These are phyloP conservation scores for Aulographum hederae DNA, from an alignment of 2,329 filamentous ascomycete species.

Conservation along the genomic window DNA sequence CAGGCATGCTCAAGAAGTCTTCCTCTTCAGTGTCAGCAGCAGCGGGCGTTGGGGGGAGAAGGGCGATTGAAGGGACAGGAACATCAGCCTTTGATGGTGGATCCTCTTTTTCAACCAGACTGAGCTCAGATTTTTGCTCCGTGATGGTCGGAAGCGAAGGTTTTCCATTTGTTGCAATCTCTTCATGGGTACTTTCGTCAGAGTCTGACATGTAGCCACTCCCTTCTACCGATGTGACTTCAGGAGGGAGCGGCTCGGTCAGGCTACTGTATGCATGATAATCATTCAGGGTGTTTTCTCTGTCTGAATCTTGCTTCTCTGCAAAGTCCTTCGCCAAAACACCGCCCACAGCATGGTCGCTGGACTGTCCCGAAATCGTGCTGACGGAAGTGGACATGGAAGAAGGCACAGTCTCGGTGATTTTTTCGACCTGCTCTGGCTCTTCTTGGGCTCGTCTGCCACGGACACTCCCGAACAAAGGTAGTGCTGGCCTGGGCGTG, in stretches of 20 bases:
- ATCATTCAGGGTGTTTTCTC: no score
- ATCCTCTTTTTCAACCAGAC: no score
- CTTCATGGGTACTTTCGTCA: conserved; percentile 10
- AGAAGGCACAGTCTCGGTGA: conserved; percentile 25
- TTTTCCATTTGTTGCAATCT: neutral
- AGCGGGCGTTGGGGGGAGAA: conserved; percentile 9
- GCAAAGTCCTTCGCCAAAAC: conserved; percentile 27
- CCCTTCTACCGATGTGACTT: conserved; percentile 52
- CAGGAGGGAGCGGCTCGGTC: conserved; percentile 53
- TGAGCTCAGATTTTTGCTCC: no score
- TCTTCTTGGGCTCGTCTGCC: conserved; percentile 24
- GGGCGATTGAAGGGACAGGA: conserved; percentile 2
- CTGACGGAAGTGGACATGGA: conserved; percentile 16
- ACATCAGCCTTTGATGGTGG: conserved; percentile 5
- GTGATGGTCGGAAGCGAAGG: neutral
- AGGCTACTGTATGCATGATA: no score
- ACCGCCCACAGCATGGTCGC: conserved; percentile 39
- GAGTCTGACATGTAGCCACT: conserved; percentile 45
- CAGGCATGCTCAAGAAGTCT: conserved; percentile 26
- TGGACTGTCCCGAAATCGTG: conserved; percentile 30
- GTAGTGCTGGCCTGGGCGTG: conserved; percentile 56
- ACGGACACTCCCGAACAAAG: conserved; percentile 57
- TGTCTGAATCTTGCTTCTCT: conserved; percentile 21
- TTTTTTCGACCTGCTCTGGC: conserved; percentile 26
- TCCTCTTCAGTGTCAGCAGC: conserved; percentile 20